phyloP scores from a whole-genome alignment of 2,329 filamentous ascomycete genomes.

The Botrytis tulipae region DNA sequence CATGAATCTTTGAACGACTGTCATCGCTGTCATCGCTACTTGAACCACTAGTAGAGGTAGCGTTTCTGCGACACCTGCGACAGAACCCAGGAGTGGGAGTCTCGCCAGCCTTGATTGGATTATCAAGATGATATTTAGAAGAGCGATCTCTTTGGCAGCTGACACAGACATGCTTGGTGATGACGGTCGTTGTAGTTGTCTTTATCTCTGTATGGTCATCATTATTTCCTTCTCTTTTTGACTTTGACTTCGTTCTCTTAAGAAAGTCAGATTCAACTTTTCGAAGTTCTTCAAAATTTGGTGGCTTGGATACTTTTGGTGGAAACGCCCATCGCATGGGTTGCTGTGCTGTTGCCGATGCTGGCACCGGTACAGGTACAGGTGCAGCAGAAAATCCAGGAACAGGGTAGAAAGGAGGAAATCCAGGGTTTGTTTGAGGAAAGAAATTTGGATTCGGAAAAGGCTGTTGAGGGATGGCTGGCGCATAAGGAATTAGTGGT shows the following conservation, averaged over 20 bases:
- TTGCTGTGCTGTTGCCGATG: neutral
- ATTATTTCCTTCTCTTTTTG: neutral
- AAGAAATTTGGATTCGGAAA: slow-evolving; percentile 8
- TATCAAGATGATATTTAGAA: slow-evolving; percentile 41
- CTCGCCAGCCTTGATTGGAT: slow-evolving; percentile 38
- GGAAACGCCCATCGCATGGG: neutral
- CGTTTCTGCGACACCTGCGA: slow-evolving; percentile 40
- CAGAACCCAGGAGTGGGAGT: slow-evolving; percentile 41
- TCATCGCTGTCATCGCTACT: slow-evolving; percentile 20
- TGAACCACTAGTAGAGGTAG: slow-evolving; percentile 30
- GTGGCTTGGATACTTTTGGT: slow-evolving; percentile 16
- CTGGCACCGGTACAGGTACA: slow-evolving; percentile 4
- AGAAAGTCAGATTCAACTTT: slow-evolving; percentile 28
- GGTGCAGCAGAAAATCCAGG: neutral
- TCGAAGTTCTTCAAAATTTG: slow-evolving; percentile 26
- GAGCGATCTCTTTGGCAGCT: slow-evolving; percentile 45
- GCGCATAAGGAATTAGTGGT: slow-evolving; percentile 7
- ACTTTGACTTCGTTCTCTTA: neutral
- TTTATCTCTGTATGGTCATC: neutral
- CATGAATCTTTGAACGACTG: neutral
- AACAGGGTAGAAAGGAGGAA: slow-evolving; percentile 2
- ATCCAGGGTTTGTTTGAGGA: neutral
- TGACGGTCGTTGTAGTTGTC: slow-evolving; percentile 26
- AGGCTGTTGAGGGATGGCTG: neutral
- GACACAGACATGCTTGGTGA: slow-evolving; percentile 45